Base-by-base conservation (phyloP, 768 basidiomycete genomes). In the Collybia nuda region DNA sequence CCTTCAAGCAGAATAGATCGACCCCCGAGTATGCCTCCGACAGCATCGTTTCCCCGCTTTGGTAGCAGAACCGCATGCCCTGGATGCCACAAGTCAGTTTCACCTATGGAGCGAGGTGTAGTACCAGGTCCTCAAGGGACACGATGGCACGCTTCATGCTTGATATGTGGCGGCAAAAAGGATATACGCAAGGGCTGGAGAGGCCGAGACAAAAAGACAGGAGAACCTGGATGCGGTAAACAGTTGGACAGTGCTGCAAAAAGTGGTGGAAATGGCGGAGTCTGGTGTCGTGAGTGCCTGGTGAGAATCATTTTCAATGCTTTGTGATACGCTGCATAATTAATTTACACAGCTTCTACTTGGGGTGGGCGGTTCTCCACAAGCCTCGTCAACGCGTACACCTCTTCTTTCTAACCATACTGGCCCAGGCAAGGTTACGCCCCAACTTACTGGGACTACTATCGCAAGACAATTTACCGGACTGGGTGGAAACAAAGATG, bases 261-360 rank as follows among this genome's bases (percentile, higher is more conserved):
- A 67, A 77, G 72, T 26, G 88, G 86, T 59, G 70, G 66, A 8
- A 80, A 85, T 32, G 86, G 86, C 0, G 78, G 80, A 11, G 80
- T 91, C 23, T 93, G 89, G 87, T 93, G 91, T 66, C 77, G 89
- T 58, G 90, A 91, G 67, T 93, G 91, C 65, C 71, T 84, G 61
- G 90, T 92, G 56, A 70, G 82, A 70, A 28, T 36, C 18, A 40
- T 19, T 41, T 15, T 35, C 24, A 17, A 21, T 22, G 40, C 32
- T 32, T 32, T 32, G 12, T 32, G 14, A 11, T 21, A 32, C 40
- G 17, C 52, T 18, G 4, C 21, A 14, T 44, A 1, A 11, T 48
- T 8, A 41, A 22, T 51, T 40, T 15, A 57, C 47, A 19, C 47
- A 89, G 86, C 70, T 87, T 22, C 67, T 88, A 14, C 72, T 88